Percentiles rank a stretch among this genome's conserved stretches.
Conservation (phyloP, 2,329 filamentous ascomycete genomes). For the Pseudocercospora ulei region DNA sequence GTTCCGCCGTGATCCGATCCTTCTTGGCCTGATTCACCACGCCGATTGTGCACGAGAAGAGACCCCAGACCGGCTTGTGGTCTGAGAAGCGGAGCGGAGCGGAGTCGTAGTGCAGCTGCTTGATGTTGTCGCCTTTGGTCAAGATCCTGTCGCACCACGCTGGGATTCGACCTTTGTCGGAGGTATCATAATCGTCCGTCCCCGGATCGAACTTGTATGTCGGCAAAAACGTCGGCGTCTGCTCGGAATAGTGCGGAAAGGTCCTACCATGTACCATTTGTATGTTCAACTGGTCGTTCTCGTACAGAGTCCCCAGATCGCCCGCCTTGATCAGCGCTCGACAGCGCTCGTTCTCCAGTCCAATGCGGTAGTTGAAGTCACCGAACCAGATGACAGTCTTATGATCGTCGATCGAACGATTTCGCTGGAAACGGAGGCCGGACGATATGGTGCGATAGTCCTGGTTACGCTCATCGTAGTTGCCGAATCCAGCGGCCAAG, state of each 20-base stretch:
- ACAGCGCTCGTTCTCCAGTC: constrained; percentile 66
- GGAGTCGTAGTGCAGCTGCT: constrained; percentile 71
- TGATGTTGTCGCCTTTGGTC: constrained; percentile 71
- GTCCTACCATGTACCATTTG: constrained; percentile 90
- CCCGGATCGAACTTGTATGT: constrained; percentile 95
- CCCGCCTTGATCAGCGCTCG: constrained; percentile 61
- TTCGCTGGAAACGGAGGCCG: constrained; percentile 81
- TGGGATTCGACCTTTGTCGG: constrained; percentile 87
- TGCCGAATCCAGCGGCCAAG: constrained; percentile 87
- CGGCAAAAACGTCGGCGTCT: constrained; percentile 74
- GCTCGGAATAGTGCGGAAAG: constrained; percentile 87
- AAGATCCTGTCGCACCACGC: constrained; percentile 95
- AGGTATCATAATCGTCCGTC: constrained; percentile 81
- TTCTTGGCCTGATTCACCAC: constrained; percentile 67
- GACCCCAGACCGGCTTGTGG: constrained; percentile 87
- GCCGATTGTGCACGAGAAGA: constrained; percentile 73
- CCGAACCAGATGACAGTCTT: constrained; percentile 88
- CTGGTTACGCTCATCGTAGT: constrained; percentile 90
- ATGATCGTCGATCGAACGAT: constrained; percentile 83
- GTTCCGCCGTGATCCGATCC: constrained; percentile 59
- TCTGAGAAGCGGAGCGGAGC: constrained; percentile 84
- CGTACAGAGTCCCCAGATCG: constrained; percentile 70
- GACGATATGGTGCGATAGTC: constrained; percentile 85
- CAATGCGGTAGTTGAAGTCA: constrained; percentile 97
- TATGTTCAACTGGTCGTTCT: constrained; percentile 89